A percentile compares a stretch with the other conserved stretches of the same genome.
Evolutionary conservation across 2,329 filamentous ascomycete species (phyloP).

Genomic region (Colletotrichum scovillei): DNA sequence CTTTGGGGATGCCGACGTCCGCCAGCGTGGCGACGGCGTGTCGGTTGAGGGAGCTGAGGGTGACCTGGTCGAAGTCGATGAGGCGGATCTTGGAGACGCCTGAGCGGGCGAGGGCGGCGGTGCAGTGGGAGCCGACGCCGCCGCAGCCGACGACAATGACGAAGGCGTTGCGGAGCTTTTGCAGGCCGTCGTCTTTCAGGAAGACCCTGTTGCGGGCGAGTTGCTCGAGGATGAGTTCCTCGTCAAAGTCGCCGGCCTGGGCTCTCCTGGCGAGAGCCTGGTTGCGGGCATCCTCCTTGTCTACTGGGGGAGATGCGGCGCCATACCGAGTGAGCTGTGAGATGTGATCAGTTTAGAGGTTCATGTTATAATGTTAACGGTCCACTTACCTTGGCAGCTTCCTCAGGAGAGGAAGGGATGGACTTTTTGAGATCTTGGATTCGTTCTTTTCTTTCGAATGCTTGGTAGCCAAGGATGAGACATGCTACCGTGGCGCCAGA

Average conservation of each 20-base stretch:
- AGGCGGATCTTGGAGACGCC: conserved; percentile 89
- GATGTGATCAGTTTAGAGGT: conserved; percentile 36
- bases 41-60: conserved; percentile 92
- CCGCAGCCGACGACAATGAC: conserved; percentile 93
- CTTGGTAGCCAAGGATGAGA: conserved; percentile 72
- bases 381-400: conserved; percentile 41
- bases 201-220: conserved; percentile 94
- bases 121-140: conserved; percentile 93
- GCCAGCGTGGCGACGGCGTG: conserved; percentile 94
- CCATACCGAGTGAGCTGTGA: conserved; percentile 71
- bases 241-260: conserved; percentile 72
- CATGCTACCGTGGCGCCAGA: conserved; percentile 71
- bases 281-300: conserved; percentile 72
- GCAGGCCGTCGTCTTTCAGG: conserved; percentile 82
- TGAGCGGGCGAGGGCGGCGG: conserved; percentile 86
- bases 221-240: conserved; percentile 92
- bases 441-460: conserved; percentile 64
- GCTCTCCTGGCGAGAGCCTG: conserved; percentile 69
- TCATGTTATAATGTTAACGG: no score
- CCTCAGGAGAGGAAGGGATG: conserved; percentile 58
- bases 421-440: conserved; percentile 69
- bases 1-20: conserved; percentile 94
- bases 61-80: conserved; percentile 98
- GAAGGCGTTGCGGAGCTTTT: conserved; percentile 82
- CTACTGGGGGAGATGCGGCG: conserved; percentile 59